Evolutionary conservation across 805 yeast genomes (phyloP), one percentile per base, ranked within the genome.

Genomic region (Komagataella pseudopastoris): DNA sequence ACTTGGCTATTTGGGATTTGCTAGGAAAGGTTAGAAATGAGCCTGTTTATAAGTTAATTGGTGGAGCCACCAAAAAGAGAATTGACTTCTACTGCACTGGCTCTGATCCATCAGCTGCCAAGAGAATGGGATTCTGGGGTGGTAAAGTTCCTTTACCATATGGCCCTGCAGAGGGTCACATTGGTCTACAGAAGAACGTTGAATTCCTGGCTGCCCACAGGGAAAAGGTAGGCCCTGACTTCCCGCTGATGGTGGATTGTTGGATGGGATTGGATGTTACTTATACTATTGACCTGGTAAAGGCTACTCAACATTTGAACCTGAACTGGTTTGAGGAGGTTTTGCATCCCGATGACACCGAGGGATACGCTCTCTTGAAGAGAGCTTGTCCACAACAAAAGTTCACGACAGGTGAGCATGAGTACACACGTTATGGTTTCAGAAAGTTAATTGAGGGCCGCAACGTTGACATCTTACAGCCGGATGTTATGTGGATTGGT

Each of bases 401-500:
- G 57, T 72, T 73, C 66, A 74, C 78, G 53, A 74, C 78, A 46
- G 79, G 78, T 55, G 79, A 74, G 60, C 78, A 74, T 58, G 78
- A 74, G 57, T 74, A 74, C 63, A 70, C 78, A 52, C 68, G 69
- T 56, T 74, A 74, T 56, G 78, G 78, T 4, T 74, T 74, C 65
- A 65, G 78, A 58, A 72, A 74, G 61, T 66, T 74, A 51, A 74
- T 74, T 54, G 77, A 74, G 58, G 76, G 73, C 46, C 62, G 78
- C 54, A 71, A 72, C 57, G 53, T 74, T 50, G 77, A 71, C 56
- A 73, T 74, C 53, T 59, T 74, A 52, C 78, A 74, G 58, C 78
- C 78, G 20, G 79, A 74, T 58, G 71, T 74, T 50, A 74, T 74
- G 78, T 74, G 78, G 78, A 75, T 72, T 54, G 78, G 78, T 50